A percentile compares a stretch with the other conserved stretches of the same genome.
phyloP scores from a whole-genome alignment of 2,329 filamentous ascomycete species.

The Nannizziopsis barbatae region DNA sequence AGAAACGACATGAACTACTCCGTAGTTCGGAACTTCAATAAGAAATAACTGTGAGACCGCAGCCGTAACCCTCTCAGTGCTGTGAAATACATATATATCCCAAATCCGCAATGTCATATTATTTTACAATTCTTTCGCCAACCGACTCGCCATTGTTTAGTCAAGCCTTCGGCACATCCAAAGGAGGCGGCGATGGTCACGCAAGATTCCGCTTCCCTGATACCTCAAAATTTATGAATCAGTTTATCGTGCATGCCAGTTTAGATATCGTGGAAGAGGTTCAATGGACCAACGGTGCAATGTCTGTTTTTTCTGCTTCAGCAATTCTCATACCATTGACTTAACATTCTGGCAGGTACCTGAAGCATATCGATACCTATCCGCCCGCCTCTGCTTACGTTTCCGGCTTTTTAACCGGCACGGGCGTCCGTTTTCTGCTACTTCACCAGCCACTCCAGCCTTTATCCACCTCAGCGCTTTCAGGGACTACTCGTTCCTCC shows the following conservation, averaged over 20 bases:
- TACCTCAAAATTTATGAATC: slow-evolving; percentile 84
- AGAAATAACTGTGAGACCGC: too few relatives aligned
- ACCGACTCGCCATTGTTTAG: slow-evolving; percentile 95
- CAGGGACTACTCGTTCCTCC: slow-evolving; percentile 31
- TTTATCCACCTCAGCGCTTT: slow-evolving; percentile 33
- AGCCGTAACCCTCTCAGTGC: too few relatives aligned
- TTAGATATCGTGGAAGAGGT: slow-evolving; percentile 93
- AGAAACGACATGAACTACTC: too few relatives aligned
- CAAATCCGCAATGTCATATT: slow-evolving; percentile 70
- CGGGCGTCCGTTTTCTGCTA: slow-evolving; percentile 86
- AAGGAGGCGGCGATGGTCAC: slow-evolving; percentile 86
- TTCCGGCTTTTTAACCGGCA: slow-evolving; percentile 85
- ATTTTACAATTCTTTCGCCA: slow-evolving; percentile 92
- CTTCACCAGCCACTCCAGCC: slow-evolving; percentile 64
- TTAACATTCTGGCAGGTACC: slow-evolving; percentile 51
- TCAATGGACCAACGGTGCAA: slow-evolving; percentile 78
- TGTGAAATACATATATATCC: slow-evolving; percentile 9
- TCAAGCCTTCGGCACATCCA: slow-evolving; percentile 92
- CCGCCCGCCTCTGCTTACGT: slow-evolving; percentile 75
- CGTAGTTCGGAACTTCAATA: too few relatives aligned
- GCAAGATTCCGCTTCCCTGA: slow-evolving; percentile 82
- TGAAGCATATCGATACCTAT: slow-evolving; percentile 94
- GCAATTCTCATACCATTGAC: background rate
- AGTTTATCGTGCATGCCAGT: slow-evolving; percentile 90
- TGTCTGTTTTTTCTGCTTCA: slow-evolving; percentile 43